Evolutionary conservation across 345 rosid species (phyloP).

Genomic region (Raphanus raphanistrum): DNA sequence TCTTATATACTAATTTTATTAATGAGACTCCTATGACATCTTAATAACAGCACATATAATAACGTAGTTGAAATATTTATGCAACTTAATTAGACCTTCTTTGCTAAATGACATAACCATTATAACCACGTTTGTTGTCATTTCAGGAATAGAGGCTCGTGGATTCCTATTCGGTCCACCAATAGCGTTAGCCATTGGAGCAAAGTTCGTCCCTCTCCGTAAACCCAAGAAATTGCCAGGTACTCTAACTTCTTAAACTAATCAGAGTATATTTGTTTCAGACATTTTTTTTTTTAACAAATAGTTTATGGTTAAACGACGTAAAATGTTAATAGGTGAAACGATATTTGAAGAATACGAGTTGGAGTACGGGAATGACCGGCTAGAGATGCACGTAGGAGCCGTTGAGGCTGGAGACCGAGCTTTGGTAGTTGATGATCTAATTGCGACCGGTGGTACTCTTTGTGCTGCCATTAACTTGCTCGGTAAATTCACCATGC

Average conservation of each 20-base stretch:
- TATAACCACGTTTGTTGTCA: neutral
- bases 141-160: constrained; percentile 91
- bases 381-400: constrained; percentile 94
- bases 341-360: constrained; percentile 82
- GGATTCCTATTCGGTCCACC: constrained; percentile 97
- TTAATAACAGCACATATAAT: neutral
- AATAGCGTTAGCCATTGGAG: constrained; percentile 95
- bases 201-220: constrained; percentile 91
- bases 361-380: constrained; percentile 85
- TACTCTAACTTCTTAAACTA: constrained; percentile 27
- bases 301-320: constrained; percentile 9
- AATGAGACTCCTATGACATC: neutral
- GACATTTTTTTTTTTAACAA: neutral
- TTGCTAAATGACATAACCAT: constrained; percentile 1
- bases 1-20: constrained; percentile 4
- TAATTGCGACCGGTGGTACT: constrained; percentile 96
- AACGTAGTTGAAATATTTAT: neutral
- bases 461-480: constrained; percentile 90
- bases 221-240: constrained; percentile 95
- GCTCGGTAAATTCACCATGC: constrained; percentile 52
- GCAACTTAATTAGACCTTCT: neutral
- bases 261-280: neutral
- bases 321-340: constrained; percentile 53
- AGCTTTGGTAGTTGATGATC: constrained; percentile 85
- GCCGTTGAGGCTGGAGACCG: constrained; percentile 75